Evolutionary conservation across 352 stramenopile genomes (phyloP).

Genomic region (Paralagenidium karlingii): DNA sequence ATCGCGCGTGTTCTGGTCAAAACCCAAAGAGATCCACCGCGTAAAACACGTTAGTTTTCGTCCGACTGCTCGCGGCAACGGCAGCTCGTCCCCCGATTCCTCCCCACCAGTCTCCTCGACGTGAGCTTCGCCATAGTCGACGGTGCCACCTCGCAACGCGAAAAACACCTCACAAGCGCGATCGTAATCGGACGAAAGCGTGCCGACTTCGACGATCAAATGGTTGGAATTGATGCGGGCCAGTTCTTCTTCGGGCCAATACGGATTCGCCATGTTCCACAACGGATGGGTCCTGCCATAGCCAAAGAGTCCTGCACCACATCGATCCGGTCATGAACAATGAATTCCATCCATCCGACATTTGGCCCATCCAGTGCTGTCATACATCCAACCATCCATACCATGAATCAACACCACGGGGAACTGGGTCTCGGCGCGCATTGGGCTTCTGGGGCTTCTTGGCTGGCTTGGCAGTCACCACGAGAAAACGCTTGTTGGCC

Average conservation of each 20-base stretch:
- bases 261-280: constrained; percentile 29
- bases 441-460: too few species aligned
- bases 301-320: constrained; percentile 28
- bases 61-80: background rate
- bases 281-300: constrained; percentile 29
- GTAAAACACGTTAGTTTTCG: background rate
- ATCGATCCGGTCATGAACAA: background rate
- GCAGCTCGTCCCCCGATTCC: background rate
- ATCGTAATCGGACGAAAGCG: constrained; percentile 53
- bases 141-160: constrained; percentile 33
- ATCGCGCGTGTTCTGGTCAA: constrained; percentile 20
- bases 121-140: constrained; percentile 53
- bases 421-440: too few species aligned
- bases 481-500: too few species aligned
- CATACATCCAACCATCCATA: constrained; percentile 3
- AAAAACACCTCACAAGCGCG: constrained; percentile 54
- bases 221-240: constrained; percentile 38
- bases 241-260: constrained; percentile 40
- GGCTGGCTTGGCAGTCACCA: too few species aligned
- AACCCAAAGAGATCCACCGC: background rate
- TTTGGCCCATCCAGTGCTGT: background rate
- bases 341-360: background rate
- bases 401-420: constrained; percentile 57
- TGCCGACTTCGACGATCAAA: constrained; percentile 38
- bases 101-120: constrained; percentile 1